These are phyloP conservation scores for Spiraea crenata DNA, from an alignment of 331 rosid genomes.

Conservation along the genomic window DNA sequence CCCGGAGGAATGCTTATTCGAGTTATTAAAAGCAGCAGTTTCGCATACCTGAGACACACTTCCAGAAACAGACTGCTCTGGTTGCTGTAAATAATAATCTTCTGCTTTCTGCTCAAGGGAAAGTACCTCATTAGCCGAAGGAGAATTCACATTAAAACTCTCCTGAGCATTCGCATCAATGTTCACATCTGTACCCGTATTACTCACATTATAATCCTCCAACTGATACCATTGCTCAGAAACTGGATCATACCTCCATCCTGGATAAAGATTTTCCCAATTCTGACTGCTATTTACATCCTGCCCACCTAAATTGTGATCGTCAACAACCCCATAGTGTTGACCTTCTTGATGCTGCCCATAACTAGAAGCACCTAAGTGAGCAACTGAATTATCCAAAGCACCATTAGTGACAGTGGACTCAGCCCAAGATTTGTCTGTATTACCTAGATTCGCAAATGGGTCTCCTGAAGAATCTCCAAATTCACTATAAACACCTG, in stretches of 20 bases:
- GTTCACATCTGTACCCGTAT: constrained; percentile 3
- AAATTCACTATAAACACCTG: constrained; percentile 17
- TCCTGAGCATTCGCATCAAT: constrained; percentile 16
- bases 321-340: neutral
- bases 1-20: constrained; percentile 21
- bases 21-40: constrained; percentile 10
- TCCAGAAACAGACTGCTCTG: constrained; percentile 17
- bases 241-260: constrained; percentile 31
- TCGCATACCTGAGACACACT: constrained; percentile 6
- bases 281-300: constrained; percentile 20
- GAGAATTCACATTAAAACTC: constrained; percentile 11
- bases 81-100: constrained; percentile 21
- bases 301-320: constrained; percentile 13
- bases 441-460: constrained; percentile 18
- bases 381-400: constrained; percentile 19
- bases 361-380: constrained; percentile 13
- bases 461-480: constrained; percentile 24
- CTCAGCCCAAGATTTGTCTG: constrained; percentile 11
- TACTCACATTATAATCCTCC: constrained; percentile 25
- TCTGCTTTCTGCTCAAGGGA: constrained; percentile 19
- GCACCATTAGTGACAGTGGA: constrained; percentile 10
- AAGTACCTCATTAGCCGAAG: neutral
- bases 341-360: constrained; percentile 28
- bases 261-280: constrained; percentile 31
- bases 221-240: constrained; percentile 34